Conservation (phyloP, 2,329 filamentous ascomycete genomes). For the Fusarium pseudoanthophilum region DNA sequence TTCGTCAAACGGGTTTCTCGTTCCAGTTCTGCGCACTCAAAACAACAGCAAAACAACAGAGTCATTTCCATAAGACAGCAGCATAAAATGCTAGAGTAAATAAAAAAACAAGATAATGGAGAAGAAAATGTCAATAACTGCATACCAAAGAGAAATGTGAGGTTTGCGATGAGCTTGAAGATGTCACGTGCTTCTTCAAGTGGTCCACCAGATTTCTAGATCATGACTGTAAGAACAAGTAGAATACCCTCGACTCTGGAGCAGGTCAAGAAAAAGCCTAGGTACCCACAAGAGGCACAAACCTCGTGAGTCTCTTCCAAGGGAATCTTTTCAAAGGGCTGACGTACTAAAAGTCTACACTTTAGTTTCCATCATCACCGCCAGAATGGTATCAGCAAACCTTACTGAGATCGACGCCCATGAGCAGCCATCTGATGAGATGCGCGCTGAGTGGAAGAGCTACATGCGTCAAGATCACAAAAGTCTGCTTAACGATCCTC, state of each 20-base stretch:
- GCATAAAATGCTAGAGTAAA: no score
- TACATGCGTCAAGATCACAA: slow-evolving; percentile 70
- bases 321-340: no score
- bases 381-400: slow-evolving; percentile 42
- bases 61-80: background rate
- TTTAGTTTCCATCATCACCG: background rate
- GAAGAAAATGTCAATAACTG: background rate
- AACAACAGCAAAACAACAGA: background rate
- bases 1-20: background rate
- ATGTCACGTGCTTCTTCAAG: slow-evolving; percentile 20
- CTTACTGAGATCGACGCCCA: slow-evolving; percentile 73
- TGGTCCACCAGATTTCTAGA: slow-evolving; percentile 20
- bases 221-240: background rate
- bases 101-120: background rate
- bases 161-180: background rate
- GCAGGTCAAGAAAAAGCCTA: background rate
- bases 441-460: slow-evolving; percentile 79
- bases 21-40: background rate
- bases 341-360: background rate
- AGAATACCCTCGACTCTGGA: background rate
- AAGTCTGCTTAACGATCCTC: slow-evolving; percentile 62
- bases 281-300: no score
- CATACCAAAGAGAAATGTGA: background rate
- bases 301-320: background rate
- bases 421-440: slow-evolving; percentile 76